phyloP scores from a whole-genome alignment of 2,329 filamentous ascomycete genomes.

The Aspergillus neotritici region DNA sequence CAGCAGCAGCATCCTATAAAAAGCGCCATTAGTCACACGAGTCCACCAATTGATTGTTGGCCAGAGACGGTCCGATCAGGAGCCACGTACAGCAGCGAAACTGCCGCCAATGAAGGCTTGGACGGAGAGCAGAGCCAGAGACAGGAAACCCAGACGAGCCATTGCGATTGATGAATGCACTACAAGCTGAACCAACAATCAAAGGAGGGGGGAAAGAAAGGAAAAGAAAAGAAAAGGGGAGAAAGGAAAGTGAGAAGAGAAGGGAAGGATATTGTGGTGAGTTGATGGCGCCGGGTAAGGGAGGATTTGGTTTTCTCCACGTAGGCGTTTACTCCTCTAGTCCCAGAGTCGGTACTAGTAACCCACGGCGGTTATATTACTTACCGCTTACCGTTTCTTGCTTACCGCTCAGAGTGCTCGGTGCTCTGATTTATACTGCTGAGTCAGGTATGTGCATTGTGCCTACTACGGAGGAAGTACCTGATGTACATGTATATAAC shows the following conservation, averaged over 20 bases:
- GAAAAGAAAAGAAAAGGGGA: slow-evolving; percentile 6
- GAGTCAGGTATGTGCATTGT: too few relatives aligned
- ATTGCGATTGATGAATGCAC: slow-evolving; percentile 45
- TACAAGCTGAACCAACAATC: slow-evolving; percentile 1
- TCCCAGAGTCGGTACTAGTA: neutral
- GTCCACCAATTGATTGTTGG: slow-evolving; percentile 20
- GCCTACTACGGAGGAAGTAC: too few relatives aligned
- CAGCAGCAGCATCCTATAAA: slow-evolving; percentile 49
- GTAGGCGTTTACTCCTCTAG: slow-evolving; percentile 17
- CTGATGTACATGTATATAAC: too few relatives aligned
- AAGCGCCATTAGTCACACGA: slow-evolving; percentile 5
- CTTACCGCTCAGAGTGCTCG: too few relatives aligned
- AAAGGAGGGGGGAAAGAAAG: slow-evolving; percentile 7
- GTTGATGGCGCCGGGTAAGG: neutral
- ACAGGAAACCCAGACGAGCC: slow-evolving; percentile 67
- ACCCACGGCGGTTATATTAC: too few relatives aligned
- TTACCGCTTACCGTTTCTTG: too few relatives aligned
- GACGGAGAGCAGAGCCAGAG: slow-evolving; percentile 66
- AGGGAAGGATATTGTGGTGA: neutral
- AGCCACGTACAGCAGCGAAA: slow-evolving; percentile 52
- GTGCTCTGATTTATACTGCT: too few relatives aligned
- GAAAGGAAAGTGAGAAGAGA: slow-evolving; percentile 3
- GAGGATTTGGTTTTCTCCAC: slow-evolving; percentile 19
- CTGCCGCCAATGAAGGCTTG: slow-evolving; percentile 61
- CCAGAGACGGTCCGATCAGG: slow-evolving; percentile 3